Base-by-base conservation (phyloP, 2,329 filamentous ascomycete genomes). In the Diaporthe vexans region DNA sequence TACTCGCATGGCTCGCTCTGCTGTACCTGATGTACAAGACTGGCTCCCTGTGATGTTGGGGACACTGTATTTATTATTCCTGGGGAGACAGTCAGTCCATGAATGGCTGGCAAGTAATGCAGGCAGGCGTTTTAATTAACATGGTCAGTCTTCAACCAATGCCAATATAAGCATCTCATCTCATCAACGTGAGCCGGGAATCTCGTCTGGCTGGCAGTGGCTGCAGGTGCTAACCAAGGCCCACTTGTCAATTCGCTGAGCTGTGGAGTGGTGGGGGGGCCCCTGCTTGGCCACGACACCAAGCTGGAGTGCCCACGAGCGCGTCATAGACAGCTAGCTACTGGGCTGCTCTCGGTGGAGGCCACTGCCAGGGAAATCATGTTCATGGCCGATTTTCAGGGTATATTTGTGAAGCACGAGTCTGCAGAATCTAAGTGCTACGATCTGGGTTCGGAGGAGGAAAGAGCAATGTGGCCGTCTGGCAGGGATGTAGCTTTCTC, bases 21-120 rank as follows among this genome's bases (percentile, higher is more conserved):
- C n/a, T 74, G 26, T 74, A 74, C 37, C 33, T 74, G 17, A 74
- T 74, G 73, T 74, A 65, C 26, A 70, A 48, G 58, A 74, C 73
- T 24, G 73, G 73, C 9, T 74, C 73, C 13, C 37, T 74, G 67
- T 73, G 46, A 48, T 37, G 29, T 33, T 19, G 15, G 26, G 46
- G 46, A 17, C 13, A 35, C 4, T 37, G 46, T n/a, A n/a, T 52
- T 10, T 11, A 43, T 43, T 43, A 11, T 29, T 19, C 1, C 48
- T 24, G 4, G 48, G 48, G n/a, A 43, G 17, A 43, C 3, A 4
- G 46, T 24, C 48, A 52, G 8, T 3, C n/a, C 21, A 17, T 17
- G 59, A 21, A 29, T n/a, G 24, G 19, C 17, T 26, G 7, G 46
- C 7, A 29, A n/a, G 19, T 63, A 63, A 63, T 63, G 24, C 24